Evolutionary conservation across 2,329 filamentous ascomycete genomes (phyloP), one percentile per base, ranked within the genome.

Genomic region (Ilyonectria mors-panacis): DNA sequence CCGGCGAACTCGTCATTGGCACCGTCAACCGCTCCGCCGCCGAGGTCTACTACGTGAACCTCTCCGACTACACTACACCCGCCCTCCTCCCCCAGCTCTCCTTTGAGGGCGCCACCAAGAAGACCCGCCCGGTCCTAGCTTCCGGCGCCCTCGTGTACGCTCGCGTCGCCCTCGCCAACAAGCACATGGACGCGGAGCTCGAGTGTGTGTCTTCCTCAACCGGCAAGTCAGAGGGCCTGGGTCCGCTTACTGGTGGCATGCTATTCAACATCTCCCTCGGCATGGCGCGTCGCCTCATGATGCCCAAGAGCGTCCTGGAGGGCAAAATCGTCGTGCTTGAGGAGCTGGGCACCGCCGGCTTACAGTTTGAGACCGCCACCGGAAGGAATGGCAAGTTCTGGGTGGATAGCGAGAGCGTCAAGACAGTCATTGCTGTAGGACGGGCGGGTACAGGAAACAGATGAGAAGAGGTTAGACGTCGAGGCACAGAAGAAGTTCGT

Each of bases 71-170:
- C 77, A 87, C 88, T 4, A 77, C 86, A 2, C 82, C 88, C 65
- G 94, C 93, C 1, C 85, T 93, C 19, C 89, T 98, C 1, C 94
- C 93, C 0, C 93, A 97, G 72, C 87, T 98, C 21, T 90, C 94
- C n/a, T 99, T 99, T 79, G 95, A 98, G 81, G 91, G 91, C 70
- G 96, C 94, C 19, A 94, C 92, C 50, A 96, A 95, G 81, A 98
- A 98, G 83, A 97, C 94, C 3, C 88, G 95, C 1, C 96, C 96
- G 0, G 87, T 93, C 70, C 88, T 98, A 48, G 84, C 86, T 30
- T 77, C 89, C 15, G 94, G 94, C 42, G 90, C 94, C 59, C 84
- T 98, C 30, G 94, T 98, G 39, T 98, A 98, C 82, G 95, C 95
- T 42, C 92, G 95, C 69, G 90, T 99, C 48, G 85, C 88, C 30